Base-by-base conservation (phyloP, 1,139 yeast genomes). In the Yamadazyma triangularis region DNA sequence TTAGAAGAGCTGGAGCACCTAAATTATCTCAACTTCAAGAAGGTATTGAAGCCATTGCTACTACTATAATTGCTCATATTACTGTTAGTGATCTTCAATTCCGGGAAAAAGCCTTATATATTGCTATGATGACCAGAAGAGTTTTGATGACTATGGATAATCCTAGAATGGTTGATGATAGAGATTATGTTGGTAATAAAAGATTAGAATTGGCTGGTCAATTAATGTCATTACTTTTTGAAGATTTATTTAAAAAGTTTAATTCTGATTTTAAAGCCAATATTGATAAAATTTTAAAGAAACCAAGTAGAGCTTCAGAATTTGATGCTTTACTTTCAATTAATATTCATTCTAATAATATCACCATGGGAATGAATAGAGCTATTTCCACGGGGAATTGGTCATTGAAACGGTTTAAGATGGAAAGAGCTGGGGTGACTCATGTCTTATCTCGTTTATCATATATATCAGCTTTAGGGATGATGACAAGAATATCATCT, bases 381-480 rank as follows among this genome's bases (percentile, higher is more conserved):
- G 96, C 99, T 24, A 91, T 91, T 33, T 89, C 97, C 5, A 91
- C 99, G 0, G 99, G 99, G 46, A 91, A 91, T 56, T 91, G 99
- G 99, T 87, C 96, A 1, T 72, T 91, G 54, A 91, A 91, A 61
- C 87, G 99, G 66, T 91, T 91, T 71, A 91, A 89, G 80, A 91
- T 91, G 99, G 98, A 93, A 64, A 78, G 98, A 42, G 98, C 99
- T 0, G 99, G 99, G 62, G 98, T 91, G 30, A 93, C 99, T 4
- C 98, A 91, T 55, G 97, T 91, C 27, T 68, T 91, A 34, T 82
- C 94, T 36, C 73, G 99, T 52, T 67, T 91, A 36, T 85, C 95
- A 20, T 91, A 88, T 55, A 91, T 91, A 31, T 81, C 95, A 8
- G 99, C 98, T 0, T 67, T 91, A 40, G 99, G 99, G 49, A 91